A percentile compares a stretch with the other conserved stretches of the same genome.
Conservation (phyloP, 2,329 filamentous ascomycete species). For the Xylariaceae sp. region DNA sequence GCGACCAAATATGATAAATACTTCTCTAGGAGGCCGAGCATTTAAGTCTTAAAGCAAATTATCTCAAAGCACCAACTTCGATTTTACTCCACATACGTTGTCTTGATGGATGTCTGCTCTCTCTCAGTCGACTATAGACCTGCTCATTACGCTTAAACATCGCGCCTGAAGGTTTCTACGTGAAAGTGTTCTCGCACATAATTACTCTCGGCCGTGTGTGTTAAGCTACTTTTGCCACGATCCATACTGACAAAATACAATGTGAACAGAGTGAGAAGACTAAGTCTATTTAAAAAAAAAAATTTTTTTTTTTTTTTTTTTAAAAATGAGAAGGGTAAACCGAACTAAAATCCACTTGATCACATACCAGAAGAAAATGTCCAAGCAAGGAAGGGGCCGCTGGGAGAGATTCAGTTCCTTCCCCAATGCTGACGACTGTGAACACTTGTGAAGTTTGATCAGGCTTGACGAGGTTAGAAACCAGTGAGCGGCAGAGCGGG, state of each 20-base stretch:
- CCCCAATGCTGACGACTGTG: conserved; percentile 38
- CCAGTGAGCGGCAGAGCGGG: conserved; percentile 29
- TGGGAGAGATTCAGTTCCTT: conserved; percentile 33
- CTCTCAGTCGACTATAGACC: too few species aligned
- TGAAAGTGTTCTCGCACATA: too few species aligned
- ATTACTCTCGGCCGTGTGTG: neutral
- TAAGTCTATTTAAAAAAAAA: conserved; percentile 4
- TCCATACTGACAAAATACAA: neutral
- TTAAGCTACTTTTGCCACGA: neutral
- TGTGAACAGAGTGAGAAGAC: neutral
- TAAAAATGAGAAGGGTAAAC: conserved; percentile 31
- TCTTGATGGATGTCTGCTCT: too few species aligned
- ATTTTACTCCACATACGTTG: too few species aligned
- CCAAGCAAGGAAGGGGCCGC: conserved; percentile 36
- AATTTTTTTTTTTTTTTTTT: too few species aligned
- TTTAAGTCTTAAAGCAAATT: too few species aligned
- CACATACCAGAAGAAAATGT: conserved; percentile 34
- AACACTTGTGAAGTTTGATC: conserved; percentile 31
- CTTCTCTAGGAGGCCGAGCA: too few species aligned
- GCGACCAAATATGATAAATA: too few species aligned
- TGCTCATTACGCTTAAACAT: too few species aligned
- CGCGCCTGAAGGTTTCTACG: too few species aligned
- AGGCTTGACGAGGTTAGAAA: conserved; percentile 32
- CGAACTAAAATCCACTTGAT: conserved; percentile 33
- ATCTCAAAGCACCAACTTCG: too few species aligned